A percentile compares a stretch with the other conserved stretches of the same genome.
Conservation (phyloP, 1,284 basidiomycete genomes). For the Gymnopus androsaceus region DNA sequence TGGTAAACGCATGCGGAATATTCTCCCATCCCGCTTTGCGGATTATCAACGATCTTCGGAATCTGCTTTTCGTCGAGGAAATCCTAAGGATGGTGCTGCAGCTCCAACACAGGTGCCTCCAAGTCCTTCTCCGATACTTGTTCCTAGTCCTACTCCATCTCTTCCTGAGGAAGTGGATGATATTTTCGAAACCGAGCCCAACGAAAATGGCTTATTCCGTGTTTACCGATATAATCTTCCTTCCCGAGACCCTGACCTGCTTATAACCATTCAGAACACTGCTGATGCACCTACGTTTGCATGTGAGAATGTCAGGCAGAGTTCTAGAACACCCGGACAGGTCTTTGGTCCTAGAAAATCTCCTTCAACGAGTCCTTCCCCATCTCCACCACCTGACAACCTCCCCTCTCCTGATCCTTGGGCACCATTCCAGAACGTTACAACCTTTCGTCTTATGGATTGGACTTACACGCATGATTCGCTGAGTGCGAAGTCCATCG, state of each 20-base stretch:
- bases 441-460: not conserved
- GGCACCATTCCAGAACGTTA: not conserved
- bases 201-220: constrained; percentile 6
- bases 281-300: not conserved
- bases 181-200: constrained; percentile 4
- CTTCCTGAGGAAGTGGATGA: not conserved
- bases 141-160: not conserved
- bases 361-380: not conserved
- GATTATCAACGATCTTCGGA: not conserved
- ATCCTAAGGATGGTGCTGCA: too few relatives aligned
- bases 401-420: not conserved
- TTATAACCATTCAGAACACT: not conserved
- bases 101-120: not conserved
- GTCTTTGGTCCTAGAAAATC: not conserved
- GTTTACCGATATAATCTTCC: constrained; percentile 4
- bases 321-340: not conserved
- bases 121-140: not conserved
- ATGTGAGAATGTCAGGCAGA: not conserved
- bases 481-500: not conserved
- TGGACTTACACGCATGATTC: constrained; percentile 3
- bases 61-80: not conserved
- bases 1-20: not conserved
- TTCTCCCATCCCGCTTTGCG: not conserved
- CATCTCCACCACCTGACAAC: not conserved
- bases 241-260: not conserved